Evolutionary conservation across 345 rosid species (phyloP).

Genomic region (Eutrema yunnanense): DNA sequence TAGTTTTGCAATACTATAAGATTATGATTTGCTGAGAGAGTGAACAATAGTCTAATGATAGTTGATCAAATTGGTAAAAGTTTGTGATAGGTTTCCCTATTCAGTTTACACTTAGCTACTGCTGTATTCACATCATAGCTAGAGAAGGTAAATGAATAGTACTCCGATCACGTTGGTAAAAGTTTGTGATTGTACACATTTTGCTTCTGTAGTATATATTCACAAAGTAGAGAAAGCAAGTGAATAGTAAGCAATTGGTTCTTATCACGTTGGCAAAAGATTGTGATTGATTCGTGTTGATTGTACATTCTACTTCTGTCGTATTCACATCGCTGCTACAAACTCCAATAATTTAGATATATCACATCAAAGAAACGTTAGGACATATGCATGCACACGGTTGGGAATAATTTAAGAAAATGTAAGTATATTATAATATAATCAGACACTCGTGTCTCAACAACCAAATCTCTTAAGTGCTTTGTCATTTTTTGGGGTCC

Average conservation of each 20-base stretch:
- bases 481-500: slow-evolving; percentile 26
- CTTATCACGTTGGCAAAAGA: not conserved
- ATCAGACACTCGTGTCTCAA: slow-evolving; percentile 12
- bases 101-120: not conserved
- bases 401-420: slow-evolving; percentile 24
- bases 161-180: not conserved
- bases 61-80: not conserved
- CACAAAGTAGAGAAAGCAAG: not conserved
- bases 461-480: slow-evolving; percentile 18
- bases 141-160: not conserved
- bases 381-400: slow-evolving; percentile 37
- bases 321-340: not conserved
- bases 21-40: not conserved
- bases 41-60: not conserved
- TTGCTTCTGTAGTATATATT: not conserved
- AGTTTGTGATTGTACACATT: not conserved
- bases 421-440: not conserved
- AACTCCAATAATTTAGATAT: slow-evolving; percentile 22
- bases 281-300: not conserved
- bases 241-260: not conserved
- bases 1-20: not conserved
- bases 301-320: not conserved
- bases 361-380: slow-evolving; percentile 19
- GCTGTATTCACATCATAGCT: not conserved
- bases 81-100: not conserved